phyloP scores from a whole-genome alignment of 306 rosid genomes.

The Castanea crenata region DNA sequence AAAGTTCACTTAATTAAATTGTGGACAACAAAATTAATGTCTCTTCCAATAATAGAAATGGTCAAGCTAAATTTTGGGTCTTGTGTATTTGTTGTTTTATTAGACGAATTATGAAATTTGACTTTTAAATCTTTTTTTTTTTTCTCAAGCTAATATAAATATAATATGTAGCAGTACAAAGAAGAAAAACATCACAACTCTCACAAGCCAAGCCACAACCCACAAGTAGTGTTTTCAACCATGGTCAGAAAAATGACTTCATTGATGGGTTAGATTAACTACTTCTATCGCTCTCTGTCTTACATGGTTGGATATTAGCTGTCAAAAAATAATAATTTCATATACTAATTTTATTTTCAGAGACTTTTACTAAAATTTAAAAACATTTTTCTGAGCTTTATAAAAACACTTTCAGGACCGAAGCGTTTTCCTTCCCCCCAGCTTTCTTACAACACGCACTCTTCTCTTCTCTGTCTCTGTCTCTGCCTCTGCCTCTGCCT shows the following conservation, averaged over 20 bases:
- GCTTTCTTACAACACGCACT: not conserved
- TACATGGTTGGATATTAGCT: constrained; percentile 77
- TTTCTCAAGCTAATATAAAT: no score
- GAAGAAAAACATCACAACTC: no score
- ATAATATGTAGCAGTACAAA: no score
- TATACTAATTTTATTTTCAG: constrained; percentile 9
- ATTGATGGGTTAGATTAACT: constrained; percentile 11
- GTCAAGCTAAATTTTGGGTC: no score
- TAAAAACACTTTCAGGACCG: constrained; percentile 37
- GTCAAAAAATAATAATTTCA: constrained; percentile 45
- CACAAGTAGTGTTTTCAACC: not conserved
- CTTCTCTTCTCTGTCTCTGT: not conserved
- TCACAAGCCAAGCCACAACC: not conserved
- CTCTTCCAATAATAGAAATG: no score
- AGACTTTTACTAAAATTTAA: constrained; percentile 1
- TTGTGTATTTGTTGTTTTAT: no score
- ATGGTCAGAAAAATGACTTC: constrained; percentile 28
- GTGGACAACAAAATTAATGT: no score
- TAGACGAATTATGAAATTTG: not conserved
- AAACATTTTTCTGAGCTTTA: constrained; percentile 30
- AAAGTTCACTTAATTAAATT: no score
- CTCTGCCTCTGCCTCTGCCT: no score
- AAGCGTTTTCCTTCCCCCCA: not conserved
- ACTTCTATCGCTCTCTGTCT: not conserved
- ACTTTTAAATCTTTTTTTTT: not conserved